Base-by-base conservation (phyloP, 2,329 filamentous ascomycete species). In the Colletotrichum karsti region DNA sequence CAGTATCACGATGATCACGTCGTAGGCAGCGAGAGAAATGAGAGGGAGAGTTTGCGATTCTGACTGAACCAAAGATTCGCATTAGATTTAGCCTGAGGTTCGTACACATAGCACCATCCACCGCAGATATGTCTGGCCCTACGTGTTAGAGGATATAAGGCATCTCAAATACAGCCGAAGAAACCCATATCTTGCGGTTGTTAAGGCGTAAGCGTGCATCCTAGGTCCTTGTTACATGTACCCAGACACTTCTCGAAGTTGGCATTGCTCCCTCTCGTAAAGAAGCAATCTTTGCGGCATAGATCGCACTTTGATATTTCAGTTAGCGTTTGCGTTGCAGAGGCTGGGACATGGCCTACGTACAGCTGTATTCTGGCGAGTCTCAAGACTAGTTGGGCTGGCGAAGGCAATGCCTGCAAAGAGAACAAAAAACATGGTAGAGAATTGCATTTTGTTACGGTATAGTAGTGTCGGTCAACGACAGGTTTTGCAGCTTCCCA, bases 241-340 rank as follows among this genome's bases (percentile, higher is more conserved):
- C 22, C 24, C 28, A 60, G 22, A 39, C 57, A 60, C 9, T 33
- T 33, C 13, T 60, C 44, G 28, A 60, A 51, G 20, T 13, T 18
- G 28, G 46, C 24, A 9, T 50, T 28, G 46, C 46, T 50, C 18
- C 57, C 57, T 18, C 13, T 30, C 12, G 8, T 12, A 20, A 60
- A 60, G 30, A 60, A 60, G n/a, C 57, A 60, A 15, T 60, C 57
- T 15, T 60, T 10, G 20, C 57, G 57, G 57, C 57, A 60, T 24
- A 51, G 15, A 12, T 51, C 28, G 28, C 57, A 60, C 57, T 60
- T 22, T 39, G 15, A 3, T 6, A 9, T 26, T 3, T 50, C 15
- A 50, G 24, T 12, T 18, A 50, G 24, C 12, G 15, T 24, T 7
- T 26, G 12, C 15, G 24, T 30, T 15, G 12, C 18, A 8, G 28